Base-by-base conservation (phyloP, 805 yeast genomes). In the Suhomyces kilbournensis region DNA sequence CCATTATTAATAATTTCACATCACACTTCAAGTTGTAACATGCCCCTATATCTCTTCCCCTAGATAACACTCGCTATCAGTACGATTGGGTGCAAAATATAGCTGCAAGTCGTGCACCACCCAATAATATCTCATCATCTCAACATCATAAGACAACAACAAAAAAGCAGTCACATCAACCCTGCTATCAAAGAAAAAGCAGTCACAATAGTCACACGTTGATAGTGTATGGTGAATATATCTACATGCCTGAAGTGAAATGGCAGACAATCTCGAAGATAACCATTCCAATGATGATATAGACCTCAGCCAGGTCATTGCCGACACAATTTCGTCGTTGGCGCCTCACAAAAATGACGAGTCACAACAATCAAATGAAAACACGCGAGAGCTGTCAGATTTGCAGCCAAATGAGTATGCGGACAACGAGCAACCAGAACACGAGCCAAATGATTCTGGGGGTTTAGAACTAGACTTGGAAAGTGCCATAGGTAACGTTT, bases 401-500 rank as follows among this genome's bases (percentile, higher is more conserved):
- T 49, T 56, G 56, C 59, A 38, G 56, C 56, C 50, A 52, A 50
- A 53, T 19, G 45, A 42, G 17, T 43, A n/a, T 35, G 35, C 40
- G 25, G 38, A 39, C n/a, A 20, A 9, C 39, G 50, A 8, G 15
- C 19, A n/a, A 25, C 28, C 25, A 14, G 46, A 51, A 7, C 42
- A 49, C 23, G 64, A 42, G 30, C 28, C 28, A 3, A n/a, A 20
- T 22, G 28, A 20, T 1, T 20, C 30, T 10, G 45, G 28, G n/a
- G 45, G 23, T 4, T 12, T 23, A 20, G 45, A 42, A 12, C 26
- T 59, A 7, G 70, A 65, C 25, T 56, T 70, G 45, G 70, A 70
- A 49, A 65, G 63, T 44, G 75, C 75, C 34, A 71, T 74, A 42
- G 77, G 74, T 15, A 69, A 70, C 54, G 77, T 71, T 0, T 70